Evolutionary conservation across 352 stramenopile genomes (phyloP).

Genomic region (Pythium insidiosum): DNA sequence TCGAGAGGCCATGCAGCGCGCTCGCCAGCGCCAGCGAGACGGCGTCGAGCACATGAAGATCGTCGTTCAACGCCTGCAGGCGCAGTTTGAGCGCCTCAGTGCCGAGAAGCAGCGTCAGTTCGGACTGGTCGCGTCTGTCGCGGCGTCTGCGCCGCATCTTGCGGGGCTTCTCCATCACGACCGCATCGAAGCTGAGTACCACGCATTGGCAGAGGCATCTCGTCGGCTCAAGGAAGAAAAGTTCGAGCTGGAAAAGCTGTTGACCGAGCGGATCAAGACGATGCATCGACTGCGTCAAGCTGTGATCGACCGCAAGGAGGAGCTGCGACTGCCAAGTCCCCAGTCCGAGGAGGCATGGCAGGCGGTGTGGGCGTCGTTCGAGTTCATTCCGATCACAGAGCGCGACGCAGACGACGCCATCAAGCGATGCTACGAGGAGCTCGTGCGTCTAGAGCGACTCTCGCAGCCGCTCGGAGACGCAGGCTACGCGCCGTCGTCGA

Average conservation of each 20-base stretch:
- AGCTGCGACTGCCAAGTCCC: too few relatives aligned
- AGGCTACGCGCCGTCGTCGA: constrained; percentile 22
- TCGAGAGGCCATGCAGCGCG: constrained; percentile 22
- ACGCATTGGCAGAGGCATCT: constrained; percentile 39
- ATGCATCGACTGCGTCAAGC: constrained; percentile 33
- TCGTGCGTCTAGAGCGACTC: constrained; percentile 38
- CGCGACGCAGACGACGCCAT: constrained; percentile 41
- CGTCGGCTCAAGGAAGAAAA: constrained; percentile 52
- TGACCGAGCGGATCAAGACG: constrained; percentile 42
- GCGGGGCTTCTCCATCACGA: background rate
- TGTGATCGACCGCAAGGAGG: constrained; percentile 32
- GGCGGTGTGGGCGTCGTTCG: constrained; percentile 23
- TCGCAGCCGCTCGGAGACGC: constrained; percentile 13
- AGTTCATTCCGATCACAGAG: constrained; percentile 47
- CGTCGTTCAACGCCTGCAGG: constrained; percentile 8
- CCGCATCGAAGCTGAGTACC: constrained; percentile 27
- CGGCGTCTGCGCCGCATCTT: too few relatives aligned
- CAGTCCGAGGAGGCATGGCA: too few relatives aligned
- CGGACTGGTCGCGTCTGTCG: background rate
- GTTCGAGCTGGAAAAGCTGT: constrained; percentile 39
- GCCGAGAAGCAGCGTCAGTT: constrained; percentile 7
- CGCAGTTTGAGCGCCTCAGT: constrained; percentile 11
- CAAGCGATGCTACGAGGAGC: constrained; percentile 47
- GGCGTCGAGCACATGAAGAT: constrained; percentile 18
- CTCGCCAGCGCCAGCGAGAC: constrained; percentile 11